Evolutionary conservation across 1,284 basidiomycete species (phyloP), one percentile per base, ranked within the genome.

Genomic region (Boletus putidus): DNA sequence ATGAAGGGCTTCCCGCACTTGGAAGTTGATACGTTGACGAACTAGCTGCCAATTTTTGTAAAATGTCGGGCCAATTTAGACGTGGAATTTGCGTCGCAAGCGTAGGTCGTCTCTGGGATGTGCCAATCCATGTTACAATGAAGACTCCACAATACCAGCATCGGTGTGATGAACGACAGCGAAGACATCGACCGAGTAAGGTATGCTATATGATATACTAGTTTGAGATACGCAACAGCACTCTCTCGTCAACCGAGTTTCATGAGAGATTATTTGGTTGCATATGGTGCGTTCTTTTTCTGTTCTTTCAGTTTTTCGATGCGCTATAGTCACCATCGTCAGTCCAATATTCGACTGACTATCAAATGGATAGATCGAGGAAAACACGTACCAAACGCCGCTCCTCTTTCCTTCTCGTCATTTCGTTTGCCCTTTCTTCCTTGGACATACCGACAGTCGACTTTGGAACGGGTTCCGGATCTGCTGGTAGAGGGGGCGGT

Each of bases 351-450:
- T 36, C 16, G 7, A 37, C 33, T 14, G 31, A 5, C 25, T 27
- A 40, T 8, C 55, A 25, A 23, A 11, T 23, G 31, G 35, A 42
- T 6, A 8, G 4, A 2, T 20, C 37, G 8, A 50, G 21, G 48
- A 35, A 56, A 15, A 39, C 8, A 65, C 82, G 36, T 53, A 89
- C 90, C 79, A 89, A 82, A 73, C 90, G 93, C 49, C 94, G 78
- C 73, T 96, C 94, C 72, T 96, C 94, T 68, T 94, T 89, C 61
- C 93, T 78, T 61, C 91, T 80, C 16, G 89, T 89, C 87, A 96
- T 91, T 77, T 96, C 94, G 29, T 84, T 85, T 0, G 91, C 91
- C 74, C 89, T 94, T 63, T 94, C 93, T 73, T 95, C 94, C 71
- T 93, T 95, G 39, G 84, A 82, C 80, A 94, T 79, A 7, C 77